These are phyloP conservation scores for Letharia lupina DNA, from an alignment of 495 filamentous ascomycete genomes.

Conservation along the genomic window DNA sequence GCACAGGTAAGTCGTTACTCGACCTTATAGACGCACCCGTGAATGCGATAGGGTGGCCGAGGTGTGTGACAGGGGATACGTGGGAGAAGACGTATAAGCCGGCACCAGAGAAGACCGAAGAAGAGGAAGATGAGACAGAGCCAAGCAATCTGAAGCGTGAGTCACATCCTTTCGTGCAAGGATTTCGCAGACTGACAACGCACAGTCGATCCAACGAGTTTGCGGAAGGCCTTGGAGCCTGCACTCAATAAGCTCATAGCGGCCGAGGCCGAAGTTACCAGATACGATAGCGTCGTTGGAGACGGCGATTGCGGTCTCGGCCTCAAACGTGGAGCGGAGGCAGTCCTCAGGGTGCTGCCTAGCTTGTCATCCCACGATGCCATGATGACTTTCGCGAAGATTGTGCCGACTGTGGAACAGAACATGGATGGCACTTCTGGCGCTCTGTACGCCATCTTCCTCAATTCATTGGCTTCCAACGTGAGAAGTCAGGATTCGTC, in stretches of 20 bases:
- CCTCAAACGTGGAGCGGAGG: conserved; percentile 84
- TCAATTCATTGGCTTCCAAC: conserved; percentile 76
- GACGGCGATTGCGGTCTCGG: conserved; percentile 95
- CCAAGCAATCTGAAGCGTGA: conserved; percentile 62
- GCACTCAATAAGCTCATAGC: conserved; percentile 64
- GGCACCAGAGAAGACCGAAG: conserved; percentile 46
- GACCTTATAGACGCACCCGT: conserved; percentile 79
- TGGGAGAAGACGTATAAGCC: conserved; percentile 42
- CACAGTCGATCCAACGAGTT: conserved; percentile 49
- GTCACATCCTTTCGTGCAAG: conserved; percentile 19
- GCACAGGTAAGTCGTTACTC: conserved; percentile 67
- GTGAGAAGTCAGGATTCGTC: conserved; percentile 50
- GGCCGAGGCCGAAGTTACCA: conserved; percentile 76
- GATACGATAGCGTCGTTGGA: conserved; percentile 84
- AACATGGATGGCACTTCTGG: conserved; percentile 96
- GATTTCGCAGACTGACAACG: conserved; percentile 5
- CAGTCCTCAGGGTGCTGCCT: conserved; percentile 58
- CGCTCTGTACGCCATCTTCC: conserved; percentile 90
- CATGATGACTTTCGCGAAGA: conserved; percentile 60
- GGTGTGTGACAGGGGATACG: conserved; percentile 52
- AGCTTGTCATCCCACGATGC: conserved; percentile 55
- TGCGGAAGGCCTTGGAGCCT: conserved; percentile 53
- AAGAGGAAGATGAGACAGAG: conserved; percentile 40
- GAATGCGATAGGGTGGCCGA: conserved; percentile 79
- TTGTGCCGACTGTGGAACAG: conserved; percentile 77